Evolutionary conservation across 2,329 filamentous ascomycete genomes (phyloP), one percentile per base, ranked within the genome.

Genomic region (Calonectria multiphialidica): DNA sequence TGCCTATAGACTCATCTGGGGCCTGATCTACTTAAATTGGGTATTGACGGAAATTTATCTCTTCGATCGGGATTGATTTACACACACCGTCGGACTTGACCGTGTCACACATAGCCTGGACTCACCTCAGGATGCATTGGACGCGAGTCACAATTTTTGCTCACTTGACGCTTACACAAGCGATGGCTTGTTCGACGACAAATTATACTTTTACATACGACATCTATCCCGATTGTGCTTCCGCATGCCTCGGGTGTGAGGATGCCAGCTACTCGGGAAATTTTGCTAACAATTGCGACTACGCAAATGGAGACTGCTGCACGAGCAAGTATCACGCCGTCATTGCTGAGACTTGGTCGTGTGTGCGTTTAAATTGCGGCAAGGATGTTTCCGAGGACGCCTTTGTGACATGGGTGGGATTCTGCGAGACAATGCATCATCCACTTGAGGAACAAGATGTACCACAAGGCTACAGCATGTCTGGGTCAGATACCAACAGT

Each of bases 381-480:
- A 2, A 40, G 12, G n/a, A 53, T 9, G 16, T 47, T 12, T 66
- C 70, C 16, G 16, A 53, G 1, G 37, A 47, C 5, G 70, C 70
- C 3, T 70, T 72, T 33, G 45, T 16, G 7, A 49, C 18, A 18
- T 72, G 70, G 62, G 25, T 47, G 28, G 35, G 50, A 2, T 69
- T 62, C 47, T 70, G 66, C n/a, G n/a, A 66, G 5, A 37, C 59
- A 1, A 62, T 35, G 61, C 5, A 28, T 0, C 23, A 45, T 16
- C 30, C 42, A 2, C 50, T 70, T 0, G 5, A 37, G 21, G 62
- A 62, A 9, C 3, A 53, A 2, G 53, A 72, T 25, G 47, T 66
- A 8, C 70, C 70, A 13, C 37, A 45, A 18, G 70, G 66, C 12
- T 72, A 71, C 15, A 94, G 94, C 16, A 16, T 15, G 33, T 37